Evolutionary conservation across 768 basidiomycete genomes (phyloP).

Genomic region (Termitomyces sp.): DNA sequence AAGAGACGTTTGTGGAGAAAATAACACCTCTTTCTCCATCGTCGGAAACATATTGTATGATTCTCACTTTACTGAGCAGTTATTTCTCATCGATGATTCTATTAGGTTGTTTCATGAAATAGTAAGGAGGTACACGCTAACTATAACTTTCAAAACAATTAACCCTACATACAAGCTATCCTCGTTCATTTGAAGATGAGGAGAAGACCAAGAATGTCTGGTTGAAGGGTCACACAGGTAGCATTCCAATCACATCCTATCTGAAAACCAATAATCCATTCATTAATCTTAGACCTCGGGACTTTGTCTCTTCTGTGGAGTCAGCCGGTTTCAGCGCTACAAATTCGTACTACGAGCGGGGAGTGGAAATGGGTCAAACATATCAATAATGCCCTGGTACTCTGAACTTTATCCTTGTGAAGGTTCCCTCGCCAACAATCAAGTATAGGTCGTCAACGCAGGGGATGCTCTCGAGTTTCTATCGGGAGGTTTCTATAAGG

Average conservation of each 20-base stretch:
- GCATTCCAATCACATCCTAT: not conserved
- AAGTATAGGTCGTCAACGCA: conserved; percentile 31
- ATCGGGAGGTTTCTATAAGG: no score
- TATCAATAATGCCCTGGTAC: conserved; percentile 42
- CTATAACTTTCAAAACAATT: conserved; percentile 37
- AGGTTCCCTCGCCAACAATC: not conserved
- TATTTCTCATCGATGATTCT: conserved; percentile 29
- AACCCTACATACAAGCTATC: conserved; percentile 26
- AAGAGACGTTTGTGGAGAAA: conserved; percentile 36
- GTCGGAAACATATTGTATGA: conserved; percentile 33
- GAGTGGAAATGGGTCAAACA: no score
- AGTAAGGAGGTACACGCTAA: conserved; percentile 25
- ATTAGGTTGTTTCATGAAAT: conserved; percentile 45
- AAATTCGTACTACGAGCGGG: no score
- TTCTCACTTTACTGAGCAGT: not conserved
- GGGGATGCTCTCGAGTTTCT: no score
- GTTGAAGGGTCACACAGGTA: no score
- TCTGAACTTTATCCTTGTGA: not conserved
- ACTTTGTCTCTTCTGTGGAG: no score
- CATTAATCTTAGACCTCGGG: conserved; percentile 4
- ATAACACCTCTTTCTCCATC: conserved; percentile 31
- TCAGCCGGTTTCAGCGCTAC: no score
- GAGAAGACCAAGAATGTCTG: no score
- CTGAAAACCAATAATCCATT: not conserved
- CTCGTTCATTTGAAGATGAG: conserved; percentile 37